Conservation (phyloP, 192 early-diverging fungal species). For the Spizellomyces sp. region DNA sequence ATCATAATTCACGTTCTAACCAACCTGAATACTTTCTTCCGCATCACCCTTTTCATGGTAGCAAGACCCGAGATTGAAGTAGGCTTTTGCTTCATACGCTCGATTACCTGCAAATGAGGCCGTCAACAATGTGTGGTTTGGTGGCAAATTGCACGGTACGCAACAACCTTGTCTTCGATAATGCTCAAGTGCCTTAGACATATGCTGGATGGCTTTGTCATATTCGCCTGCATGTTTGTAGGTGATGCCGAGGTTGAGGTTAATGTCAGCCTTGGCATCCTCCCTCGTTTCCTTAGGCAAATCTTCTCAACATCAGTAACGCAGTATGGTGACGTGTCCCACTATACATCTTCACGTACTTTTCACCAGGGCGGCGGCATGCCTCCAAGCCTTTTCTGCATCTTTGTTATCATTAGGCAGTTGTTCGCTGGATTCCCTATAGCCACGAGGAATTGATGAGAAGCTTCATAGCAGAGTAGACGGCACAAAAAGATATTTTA, state of each 20-base stretch:
- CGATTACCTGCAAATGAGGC: background rate
- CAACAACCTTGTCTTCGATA: background rate
- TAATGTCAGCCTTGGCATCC: slow-evolving; percentile 12
- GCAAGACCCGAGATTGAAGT: slow-evolving; percentile 8
- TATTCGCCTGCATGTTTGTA: background rate
- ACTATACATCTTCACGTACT: background rate
- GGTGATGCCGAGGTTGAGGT: slow-evolving; percentile 32
- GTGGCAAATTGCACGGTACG: too few species aligned
- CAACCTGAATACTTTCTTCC: background rate
- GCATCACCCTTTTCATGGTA: background rate
- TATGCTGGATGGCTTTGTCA: background rate
- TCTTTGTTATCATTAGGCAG: background rate
- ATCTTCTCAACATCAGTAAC: background rate
- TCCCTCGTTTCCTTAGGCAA: slow-evolving; percentile 5
- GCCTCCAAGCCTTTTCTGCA: background rate
- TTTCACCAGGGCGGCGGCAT: slow-evolving; percentile 1
- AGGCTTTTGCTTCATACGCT: slow-evolving; percentile 22
- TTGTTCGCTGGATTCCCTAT: background rate
- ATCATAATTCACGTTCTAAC: background rate
- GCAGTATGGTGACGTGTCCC: background rate
- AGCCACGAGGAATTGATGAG: too few species aligned
- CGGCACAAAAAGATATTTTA: too few species aligned
- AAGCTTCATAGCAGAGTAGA: too few species aligned
- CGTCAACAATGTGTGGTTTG: too few species aligned
- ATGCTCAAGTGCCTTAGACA: slow-evolving; percentile 8